A percentile compares a stretch with the other conserved stretches of the same genome.
phyloP scores from a whole-genome alignment of 2,329 filamentous ascomycete species.

The Xylariaceae sp. region DNA sequence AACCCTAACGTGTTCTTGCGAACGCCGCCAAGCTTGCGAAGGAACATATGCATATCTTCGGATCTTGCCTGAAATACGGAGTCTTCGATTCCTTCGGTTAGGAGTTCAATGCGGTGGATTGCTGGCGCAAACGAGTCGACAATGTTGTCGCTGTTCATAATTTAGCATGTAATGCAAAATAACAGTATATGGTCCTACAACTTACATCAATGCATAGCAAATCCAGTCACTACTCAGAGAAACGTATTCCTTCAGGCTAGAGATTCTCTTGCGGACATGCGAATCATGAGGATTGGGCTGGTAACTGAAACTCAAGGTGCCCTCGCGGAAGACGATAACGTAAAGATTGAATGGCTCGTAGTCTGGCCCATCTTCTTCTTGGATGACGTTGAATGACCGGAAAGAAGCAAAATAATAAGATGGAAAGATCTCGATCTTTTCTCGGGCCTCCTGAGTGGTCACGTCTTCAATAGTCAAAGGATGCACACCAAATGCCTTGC shows the following conservation, averaged over 20 bases:
- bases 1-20: constrained; percentile 94
- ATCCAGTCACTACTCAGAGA: constrained; percentile 96
- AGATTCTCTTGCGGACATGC: constrained; percentile 87
- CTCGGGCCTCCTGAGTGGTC: constrained; percentile 86
- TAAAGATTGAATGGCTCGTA: constrained; percentile 96
- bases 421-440: constrained; percentile 97
- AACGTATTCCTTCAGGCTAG: constrained; percentile 90
- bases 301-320: constrained; percentile 92
- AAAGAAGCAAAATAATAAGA: constrained; percentile 99
- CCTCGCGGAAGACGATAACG: constrained; percentile 93
- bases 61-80: constrained; percentile 88
- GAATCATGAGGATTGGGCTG: constrained; percentile 79
- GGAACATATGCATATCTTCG: constrained; percentile 82
- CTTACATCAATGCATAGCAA: constrained; percentile 94
- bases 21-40: constrained; percentile 82
- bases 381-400: constrained; percentile 78
- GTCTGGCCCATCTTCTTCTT: constrained; percentile 75
- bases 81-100: constrained; percentile 92
- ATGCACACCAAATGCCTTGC: constrained; percentile 92
- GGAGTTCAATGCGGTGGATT: constrained; percentile 79
- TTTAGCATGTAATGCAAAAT: constrained; percentile 17
- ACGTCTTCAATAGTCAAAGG: constrained; percentile 96
- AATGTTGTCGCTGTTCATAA: constrained; percentile 71
- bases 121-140: constrained; percentile 92
- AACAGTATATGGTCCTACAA: constrained; percentile 9